These are phyloP conservation scores for Chenopodium formosanum DNA, from an alignment of 148 eudicot species.

Conservation along the genomic window DNA sequence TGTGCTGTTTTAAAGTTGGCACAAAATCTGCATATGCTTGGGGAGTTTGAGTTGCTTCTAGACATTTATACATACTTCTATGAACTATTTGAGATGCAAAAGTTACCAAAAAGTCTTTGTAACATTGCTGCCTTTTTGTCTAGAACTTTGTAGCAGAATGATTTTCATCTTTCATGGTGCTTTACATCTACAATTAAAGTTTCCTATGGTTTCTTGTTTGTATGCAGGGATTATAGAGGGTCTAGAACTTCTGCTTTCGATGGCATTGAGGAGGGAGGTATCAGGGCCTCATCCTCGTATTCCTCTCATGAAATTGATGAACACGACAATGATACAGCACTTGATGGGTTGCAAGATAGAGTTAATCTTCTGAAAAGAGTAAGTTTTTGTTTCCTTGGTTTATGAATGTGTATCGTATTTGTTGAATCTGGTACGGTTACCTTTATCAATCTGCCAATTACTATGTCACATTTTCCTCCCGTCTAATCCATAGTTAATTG, in stretches of 20 bases:
- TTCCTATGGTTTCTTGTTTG: neutral
- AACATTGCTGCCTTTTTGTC: neutral
- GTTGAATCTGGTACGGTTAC: neutral
- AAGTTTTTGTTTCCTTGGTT: conserved; percentile 27
- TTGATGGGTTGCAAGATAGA: conserved; percentile 90
- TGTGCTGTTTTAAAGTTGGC: neutral
- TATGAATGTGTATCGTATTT: neutral
- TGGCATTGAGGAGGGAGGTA: conserved; percentile 96
- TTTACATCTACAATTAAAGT: neutral
- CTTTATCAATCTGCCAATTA: neutral
- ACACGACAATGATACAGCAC: conserved; percentile 75
- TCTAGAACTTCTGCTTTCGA: conserved; percentile 68
- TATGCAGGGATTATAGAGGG: conserved; percentile 60
- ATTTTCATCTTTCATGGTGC: neutral
- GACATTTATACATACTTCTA: neutral
- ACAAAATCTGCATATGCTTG: neutral
- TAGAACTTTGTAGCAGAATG: neutral
- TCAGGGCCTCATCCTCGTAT: conserved; percentile 78
- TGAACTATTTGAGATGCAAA: neutral
- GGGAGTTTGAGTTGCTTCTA: neutral
- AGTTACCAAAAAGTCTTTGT: neutral
- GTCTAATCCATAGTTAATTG: neutral
- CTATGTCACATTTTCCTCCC: neutral
- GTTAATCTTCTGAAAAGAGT: conserved; percentile 87
- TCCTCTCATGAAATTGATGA: conserved; percentile 87